Percentiles rank a stretch among this genome's conserved stretches.
Evolutionary conservation across 768 basidiomycete genomes (phyloP).

Genomic region (Suillus fuscotomentosus): DNA sequence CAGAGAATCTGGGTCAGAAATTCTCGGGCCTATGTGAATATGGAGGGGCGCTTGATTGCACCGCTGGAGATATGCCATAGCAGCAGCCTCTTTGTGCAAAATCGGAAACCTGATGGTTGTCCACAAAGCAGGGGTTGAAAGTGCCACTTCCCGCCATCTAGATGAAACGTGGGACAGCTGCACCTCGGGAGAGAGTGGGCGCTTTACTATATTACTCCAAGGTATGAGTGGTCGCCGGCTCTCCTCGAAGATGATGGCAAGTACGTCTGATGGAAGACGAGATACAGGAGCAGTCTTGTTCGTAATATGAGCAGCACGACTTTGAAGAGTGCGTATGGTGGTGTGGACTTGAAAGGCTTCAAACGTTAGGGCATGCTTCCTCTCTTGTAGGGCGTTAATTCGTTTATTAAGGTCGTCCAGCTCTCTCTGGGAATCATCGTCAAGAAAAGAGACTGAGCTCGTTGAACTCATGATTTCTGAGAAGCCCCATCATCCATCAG

Average conservation of each 20-base stretch:
- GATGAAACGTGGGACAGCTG: slow-evolving; percentile 36
- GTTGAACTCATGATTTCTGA: slow-evolving; percentile 16
- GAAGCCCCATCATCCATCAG: background rate
- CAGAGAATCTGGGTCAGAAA: slow-evolving; percentile 21
- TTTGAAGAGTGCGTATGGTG: slow-evolving; percentile 28
- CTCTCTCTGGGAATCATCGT: slow-evolving; percentile 24
- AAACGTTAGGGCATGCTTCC: slow-evolving; percentile 18
- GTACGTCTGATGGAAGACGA: slow-evolving; percentile 30
- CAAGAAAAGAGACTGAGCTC: slow-evolving; percentile 10
- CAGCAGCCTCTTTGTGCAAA: slow-evolving; percentile 25
- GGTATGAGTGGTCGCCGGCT: slow-evolving; percentile 25
- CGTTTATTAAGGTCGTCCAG: slow-evolving; percentile 20
- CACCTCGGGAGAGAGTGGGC: slow-evolving; percentile 31
- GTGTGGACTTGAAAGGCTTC: slow-evolving; percentile 26
- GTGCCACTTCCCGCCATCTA: slow-evolving; percentile 35
- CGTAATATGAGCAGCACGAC: slow-evolving; percentile 31
- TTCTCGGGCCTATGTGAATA: slow-evolving; percentile 29
- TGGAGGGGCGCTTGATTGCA: slow-evolving; percentile 31
- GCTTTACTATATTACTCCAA: slow-evolving; percentile 23
- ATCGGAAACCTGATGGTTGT: slow-evolving; percentile 32
- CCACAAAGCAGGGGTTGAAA: slow-evolving; percentile 35
- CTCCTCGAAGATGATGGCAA: slow-evolving; percentile 34
- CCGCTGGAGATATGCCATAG: slow-evolving; percentile 30
- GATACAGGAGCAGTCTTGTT: slow-evolving; percentile 30
- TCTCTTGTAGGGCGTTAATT: slow-evolving; percentile 21